Base-by-base conservation (phyloP, 2,329 filamentous ascomycete genomes). In the Thielaviopsis euricoi region DNA sequence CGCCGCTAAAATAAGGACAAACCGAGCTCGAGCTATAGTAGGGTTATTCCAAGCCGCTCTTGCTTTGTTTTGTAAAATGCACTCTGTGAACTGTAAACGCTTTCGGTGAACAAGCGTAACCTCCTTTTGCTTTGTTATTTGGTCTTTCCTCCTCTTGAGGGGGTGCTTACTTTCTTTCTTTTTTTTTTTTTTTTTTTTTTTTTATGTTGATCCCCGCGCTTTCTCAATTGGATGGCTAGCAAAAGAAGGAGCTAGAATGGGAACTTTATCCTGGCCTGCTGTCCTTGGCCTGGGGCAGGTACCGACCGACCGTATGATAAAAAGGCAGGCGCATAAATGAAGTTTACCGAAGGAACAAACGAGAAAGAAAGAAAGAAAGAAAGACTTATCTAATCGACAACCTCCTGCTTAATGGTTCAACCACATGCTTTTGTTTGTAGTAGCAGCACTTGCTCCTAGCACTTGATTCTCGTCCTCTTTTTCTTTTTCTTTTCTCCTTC, bases 351-450 rank as follows among this genome's bases (percentile, higher is more conserved):
- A 21, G 7, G 15, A 33, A 40, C 17, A 21, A 50, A 23, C 37
- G 23, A 49, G 10, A 46, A n/a, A n/a, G n/a, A n/a, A n/a, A n/a
- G n/a, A n/a, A n/a, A n/a, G n/a, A n/a, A 23, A 33, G 29, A 37
- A 23, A 33, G 29, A 37, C 53, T 55, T 55, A 55, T 46, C 53
- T 55, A 55, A 55, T 55, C 53, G 21, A 48, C 43, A 26, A 55
- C 53, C 53, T 46, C 53, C 53, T 26, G 17, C 19, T 13, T 55
- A 40, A 22, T 29, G 37, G 22, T 48, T 13, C 19, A 48, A 48
- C 43, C 43, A 48, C 19, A 21, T 48, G 43, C 19, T 48, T 48
- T 48, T 48, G n/a, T 48, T 48, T 48, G 43, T 21, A 48, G 43
- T 43, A 40, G 40, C 9, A 4, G 1, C 2, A 19, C 19, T 9